Evolutionary conservation across 495 filamentous ascomycete species (phyloP), one percentile per base, ranked within the genome.

Genomic region (Aspergillus coremiiformis): DNA sequence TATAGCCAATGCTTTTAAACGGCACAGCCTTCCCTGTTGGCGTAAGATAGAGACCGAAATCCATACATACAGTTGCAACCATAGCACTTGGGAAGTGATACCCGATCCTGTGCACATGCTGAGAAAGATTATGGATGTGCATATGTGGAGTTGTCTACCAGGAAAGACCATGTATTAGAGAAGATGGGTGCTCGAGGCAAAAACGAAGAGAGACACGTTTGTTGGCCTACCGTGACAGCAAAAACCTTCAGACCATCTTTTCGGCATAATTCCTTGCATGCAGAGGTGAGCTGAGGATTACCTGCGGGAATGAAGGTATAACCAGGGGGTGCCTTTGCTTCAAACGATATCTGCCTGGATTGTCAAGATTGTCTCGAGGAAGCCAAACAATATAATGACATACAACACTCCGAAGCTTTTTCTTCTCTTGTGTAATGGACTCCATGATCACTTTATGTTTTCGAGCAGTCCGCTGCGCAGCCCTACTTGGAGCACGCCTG

Each of bases 221-320:
- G 53, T 57, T 52, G 52, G 75, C 82, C 60, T 77, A 92, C 89
- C 58, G 88, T 86, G 58, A 95, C 89, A 45, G 90, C 86, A 53
- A 85, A 84, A 22, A 90, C 82, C 66, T 84, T 78, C 14, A 80
- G 71, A 11, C 78, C 82, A 54, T 78, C 71, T 58, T 83, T 78
- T 52, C 87, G 76, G 15, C 88, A 93, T 5, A 84, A 55, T 57
- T 95, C 87, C 66, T 92, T 94, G 74, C 90, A 95, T 22, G 72
- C 69, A 11, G 75, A 77, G 5, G 87, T 91, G 44, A 96, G 67
- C 35, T 79, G 76, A 0, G 88, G 88, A 60, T 88, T 83, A 20
- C 90, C 90, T 47, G 83, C 78, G n/a, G 87, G 84, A 49, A 96
- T 83, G 62, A 90, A 94, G 22, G 82, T 84, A 56, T 87, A 95